A percentile compares a stretch with the other conserved stretches of the same genome.
Evolutionary conservation across 352 stramenopile species (phyloP).

Genomic region (Pythium sp.): DNA sequence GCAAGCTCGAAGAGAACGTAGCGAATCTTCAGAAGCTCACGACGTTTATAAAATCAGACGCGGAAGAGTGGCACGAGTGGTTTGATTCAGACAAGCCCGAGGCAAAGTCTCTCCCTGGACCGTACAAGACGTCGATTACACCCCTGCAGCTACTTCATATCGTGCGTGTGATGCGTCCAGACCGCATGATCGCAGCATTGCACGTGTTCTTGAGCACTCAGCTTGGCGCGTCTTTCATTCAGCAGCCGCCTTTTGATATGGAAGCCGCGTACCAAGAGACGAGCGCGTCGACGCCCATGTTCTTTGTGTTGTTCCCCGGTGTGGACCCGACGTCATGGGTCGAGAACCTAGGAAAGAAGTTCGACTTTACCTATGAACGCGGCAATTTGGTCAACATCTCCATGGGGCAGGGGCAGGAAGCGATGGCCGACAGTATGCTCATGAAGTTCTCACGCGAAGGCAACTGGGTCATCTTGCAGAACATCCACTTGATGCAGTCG

Average conservation of each 20-base stretch:
- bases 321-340: constrained; percentile 86
- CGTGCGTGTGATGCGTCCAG: constrained; percentile 76
- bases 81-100: constrained; percentile 93
- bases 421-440: constrained; percentile 64
- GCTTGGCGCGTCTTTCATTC: constrained; percentile 58
- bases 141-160: constrained; percentile 74
- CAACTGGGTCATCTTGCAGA: constrained; percentile 90
- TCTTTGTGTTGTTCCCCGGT: constrained; percentile 92
- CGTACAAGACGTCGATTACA: constrained; percentile 48
- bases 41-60: constrained; percentile 93
- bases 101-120: constrained; percentile 84
- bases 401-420: constrained; percentile 90
- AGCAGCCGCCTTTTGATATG: constrained; percentile 88
- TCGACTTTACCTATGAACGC: constrained; percentile 77
- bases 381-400: constrained; percentile 81
- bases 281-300: constrained; percentile 88
- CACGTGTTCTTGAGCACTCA: constrained; percentile 56
- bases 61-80: constrained; percentile 95
- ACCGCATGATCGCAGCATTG: constrained; percentile 78
- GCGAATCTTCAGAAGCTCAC: constrained; percentile 89
- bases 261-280: constrained; percentile 86
- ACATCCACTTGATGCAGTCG: constrained; percentile 90
- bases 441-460: constrained; percentile 69
- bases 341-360: constrained; percentile 78
- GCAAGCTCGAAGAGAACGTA: constrained; percentile 87